phyloP scores from a whole-genome alignment of 345 rosid species.

The Acer campestre region DNA sequence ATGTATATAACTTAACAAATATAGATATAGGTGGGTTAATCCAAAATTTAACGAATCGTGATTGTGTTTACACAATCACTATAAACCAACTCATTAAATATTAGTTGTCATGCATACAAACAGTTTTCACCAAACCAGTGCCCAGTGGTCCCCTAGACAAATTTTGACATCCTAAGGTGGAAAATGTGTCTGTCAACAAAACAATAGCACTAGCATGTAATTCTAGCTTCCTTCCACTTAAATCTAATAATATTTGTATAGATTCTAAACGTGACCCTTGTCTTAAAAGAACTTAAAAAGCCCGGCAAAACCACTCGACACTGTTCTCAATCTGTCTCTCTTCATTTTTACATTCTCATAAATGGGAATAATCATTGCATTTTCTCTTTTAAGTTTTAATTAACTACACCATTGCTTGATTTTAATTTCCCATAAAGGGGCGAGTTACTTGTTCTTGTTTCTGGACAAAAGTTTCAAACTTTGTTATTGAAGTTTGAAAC shows the following conservation, averaged over 20 bases:
- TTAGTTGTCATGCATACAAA: neutral
- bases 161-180: neutral
- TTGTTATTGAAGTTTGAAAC: neutral
- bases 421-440: neutral
- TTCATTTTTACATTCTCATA: neutral
- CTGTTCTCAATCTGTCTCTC: neutral
- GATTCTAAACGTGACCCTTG: constrained; percentile 17
- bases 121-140: neutral
- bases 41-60: no score
- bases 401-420: neutral
- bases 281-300: constrained; percentile 15
- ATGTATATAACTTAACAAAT: no score
- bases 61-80: no score
- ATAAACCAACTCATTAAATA: no score
- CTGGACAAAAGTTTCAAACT: neutral
- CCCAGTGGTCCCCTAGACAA: neutral
- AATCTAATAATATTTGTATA: neutral
- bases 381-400: neutral
- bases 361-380: neutral
- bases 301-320: constrained; percentile 23
- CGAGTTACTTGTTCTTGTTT: neutral
- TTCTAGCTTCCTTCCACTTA: neutral
- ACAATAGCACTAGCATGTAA: accelerated
- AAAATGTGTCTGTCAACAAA: neutral
- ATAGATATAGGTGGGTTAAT: no score